Evolutionary conservation across 2,329 filamentous ascomycete genomes (phyloP), one percentile per base, ranked within the genome.

Genomic region (Exophiala xenobiotica): DNA sequence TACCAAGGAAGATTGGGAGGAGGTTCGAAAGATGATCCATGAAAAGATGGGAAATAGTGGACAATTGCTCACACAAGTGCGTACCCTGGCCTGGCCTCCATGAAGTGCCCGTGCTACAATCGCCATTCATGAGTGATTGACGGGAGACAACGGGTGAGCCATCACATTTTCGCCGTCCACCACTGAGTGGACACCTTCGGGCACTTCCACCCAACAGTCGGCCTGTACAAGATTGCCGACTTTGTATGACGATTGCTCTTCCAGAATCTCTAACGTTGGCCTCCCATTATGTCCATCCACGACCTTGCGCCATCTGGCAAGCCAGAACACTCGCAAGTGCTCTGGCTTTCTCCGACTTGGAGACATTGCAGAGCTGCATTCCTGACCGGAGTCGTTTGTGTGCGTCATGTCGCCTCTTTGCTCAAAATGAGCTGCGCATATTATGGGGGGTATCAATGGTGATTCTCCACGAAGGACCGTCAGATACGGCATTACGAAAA

Each of bases 1-100:
- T 54, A 63, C 55, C 3, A 40, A 41, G 23, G 63, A 64, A 18
- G 74, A 80, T 23, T 80, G 75, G 75, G 64, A 70, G 12, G 62
- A 67, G 23, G 68, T 76, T 3, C 61, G 62, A 26, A 58, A 55
- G 26, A 58, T 76, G 12, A 61, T 77, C 46, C 27, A 1, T n/a
- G 5, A 40, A 5, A 16, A 43, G 44, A 44, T 7, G n/a, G n/a
- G n/a, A n/a, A n/a, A n/a, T n/a, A n/a, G n/a, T n/a, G n/a, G n/a
- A n/a, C n/a, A n/a, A n/a, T n/a, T n/a, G n/a, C n/a, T n/a, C n/a
- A n/a, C n/a, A n/a, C n/a, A n/a, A n/a, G n/a, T n/a, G n/a, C n/a
- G n/a, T n/a, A n/a, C n/a, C n/a, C n/a, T n/a, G n/a, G n/a, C n/a
- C n/a, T n/a, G n/a, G n/a, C n/a, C n/a, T n/a, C n/a, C n/a, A n/a